Evolutionary conservation across 345 rosid species (phyloP).

Genomic region (Viola odorata): DNA sequence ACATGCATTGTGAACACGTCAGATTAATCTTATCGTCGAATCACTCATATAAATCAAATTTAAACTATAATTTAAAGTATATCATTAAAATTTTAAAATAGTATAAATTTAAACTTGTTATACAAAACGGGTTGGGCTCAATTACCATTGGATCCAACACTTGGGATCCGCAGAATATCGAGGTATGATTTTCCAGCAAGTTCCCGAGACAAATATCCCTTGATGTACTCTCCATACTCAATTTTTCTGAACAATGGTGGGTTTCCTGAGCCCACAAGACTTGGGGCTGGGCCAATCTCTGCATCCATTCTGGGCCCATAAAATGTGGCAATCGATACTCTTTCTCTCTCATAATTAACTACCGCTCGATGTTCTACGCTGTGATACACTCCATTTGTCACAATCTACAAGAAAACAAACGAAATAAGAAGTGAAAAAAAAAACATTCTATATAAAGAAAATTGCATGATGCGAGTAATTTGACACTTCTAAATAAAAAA

Average conservation of each 20-base stretch:
- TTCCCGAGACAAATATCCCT: no score
- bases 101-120: no score
- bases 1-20: no score
- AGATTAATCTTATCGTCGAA: no score
- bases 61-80: no score
- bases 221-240: no score
- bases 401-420: not conserved
- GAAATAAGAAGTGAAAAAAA: not conserved
- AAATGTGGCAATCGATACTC: conserved; percentile 22
- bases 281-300: conserved; percentile 18
- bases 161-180: no score
- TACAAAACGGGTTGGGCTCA: no score
- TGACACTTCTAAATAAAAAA: not conserved
- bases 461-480: not conserved
- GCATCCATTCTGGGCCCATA: conserved; percentile 8
- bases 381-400: conserved; percentile 19
- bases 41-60: no score
- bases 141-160: no score
- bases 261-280: not conserved
- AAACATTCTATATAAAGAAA: not conserved
- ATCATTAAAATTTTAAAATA: no score
- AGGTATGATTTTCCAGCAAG: no score
- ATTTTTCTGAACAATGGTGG: conserved; percentile 1
- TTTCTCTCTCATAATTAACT: conserved; percentile 13
- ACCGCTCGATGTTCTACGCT: conserved; percentile 20